These are phyloP conservation scores for Candida stauntonica DNA, from an alignment of 805 yeast genomes.

Conservation along the genomic window DNA sequence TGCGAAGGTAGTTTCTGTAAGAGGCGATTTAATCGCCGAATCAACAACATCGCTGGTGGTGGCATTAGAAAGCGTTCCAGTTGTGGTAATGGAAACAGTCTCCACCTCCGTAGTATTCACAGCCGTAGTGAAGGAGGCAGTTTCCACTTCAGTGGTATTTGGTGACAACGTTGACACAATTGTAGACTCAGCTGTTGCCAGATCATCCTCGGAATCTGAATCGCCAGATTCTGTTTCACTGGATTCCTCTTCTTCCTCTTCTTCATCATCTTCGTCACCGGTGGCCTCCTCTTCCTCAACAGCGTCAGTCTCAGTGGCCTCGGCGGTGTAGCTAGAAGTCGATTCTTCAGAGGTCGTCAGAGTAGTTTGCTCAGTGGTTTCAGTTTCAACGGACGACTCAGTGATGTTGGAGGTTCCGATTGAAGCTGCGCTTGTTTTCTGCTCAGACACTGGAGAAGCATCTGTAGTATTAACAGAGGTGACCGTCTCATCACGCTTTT, in stretches of 20 bases:
- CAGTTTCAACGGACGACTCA: too few species aligned
- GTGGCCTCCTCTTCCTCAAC: conserved; percentile 2
- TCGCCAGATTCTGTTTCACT: neutral
- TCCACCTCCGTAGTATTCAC: too few species aligned
- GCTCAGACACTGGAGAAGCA: neutral
- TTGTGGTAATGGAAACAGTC: neutral
- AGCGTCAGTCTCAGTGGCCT: conserved; percentile 1
- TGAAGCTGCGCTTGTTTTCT: too few species aligned
- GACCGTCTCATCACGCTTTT: neutral
- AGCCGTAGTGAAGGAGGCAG: too few species aligned
- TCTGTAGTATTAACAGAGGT: neutral
- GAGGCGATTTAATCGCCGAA: too few species aligned
- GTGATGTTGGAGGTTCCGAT: too few species aligned
- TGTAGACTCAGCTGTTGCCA: neutral
- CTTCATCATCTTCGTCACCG: conserved; percentile 3
- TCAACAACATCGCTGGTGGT: too few species aligned
- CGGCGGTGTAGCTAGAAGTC: neutral
- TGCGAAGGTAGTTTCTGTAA: neutral
- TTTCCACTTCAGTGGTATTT: too few species aligned
- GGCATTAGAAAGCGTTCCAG: neutral
- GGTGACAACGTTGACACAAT: too few species aligned
- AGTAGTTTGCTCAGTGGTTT: too few species aligned
- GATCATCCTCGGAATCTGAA: conserved; percentile 1
- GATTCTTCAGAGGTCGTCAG: too few species aligned
- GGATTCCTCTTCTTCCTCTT: conserved; percentile 1